Percentiles rank a stretch among this genome's conserved stretches.
Evolutionary conservation across 176 grass and related monocot species (phyloP).

Genomic region (Eragrostis nindensis): DNA sequence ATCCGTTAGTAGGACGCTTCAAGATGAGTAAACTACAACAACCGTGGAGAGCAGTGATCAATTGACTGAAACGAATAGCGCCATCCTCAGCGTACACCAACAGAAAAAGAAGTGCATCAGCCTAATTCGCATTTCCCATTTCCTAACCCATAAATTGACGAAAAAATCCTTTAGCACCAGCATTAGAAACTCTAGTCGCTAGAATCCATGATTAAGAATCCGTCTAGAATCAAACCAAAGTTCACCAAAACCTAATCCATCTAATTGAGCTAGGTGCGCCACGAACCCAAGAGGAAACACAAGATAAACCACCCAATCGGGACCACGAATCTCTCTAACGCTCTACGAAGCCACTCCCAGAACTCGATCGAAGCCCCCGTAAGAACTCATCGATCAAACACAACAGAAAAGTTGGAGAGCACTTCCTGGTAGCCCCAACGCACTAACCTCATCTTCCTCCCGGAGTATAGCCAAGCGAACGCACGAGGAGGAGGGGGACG

Average conservation of each 20-base stretch:
- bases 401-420: background rate
- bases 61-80: too few species aligned
- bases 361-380: background rate
- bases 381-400: background rate
- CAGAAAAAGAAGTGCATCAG: background rate
- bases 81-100: background rate
- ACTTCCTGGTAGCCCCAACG: background rate
- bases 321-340: background rate
- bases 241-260: background rate
- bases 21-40: constrained; percentile 4
- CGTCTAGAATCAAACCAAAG: constrained; percentile 27
- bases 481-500: background rate
- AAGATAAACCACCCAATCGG: background rate
- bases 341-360: background rate
- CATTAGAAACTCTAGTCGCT: too few species aligned
- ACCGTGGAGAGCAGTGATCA: background rate
- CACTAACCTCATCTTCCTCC: constrained; percentile 29
- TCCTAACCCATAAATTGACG: too few species aligned
- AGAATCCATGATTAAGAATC: background rate
- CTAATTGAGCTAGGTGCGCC: background rate
- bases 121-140: too few species aligned
- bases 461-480: constrained; percentile 2
- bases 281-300: constrained; percentile 11
- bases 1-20: background rate
- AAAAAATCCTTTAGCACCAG: too few species aligned